Evolutionary conservation across 495 filamentous ascomycete species (phyloP), one percentile per base, ranked within the genome.

Genomic region (Neurospora sp.): DNA sequence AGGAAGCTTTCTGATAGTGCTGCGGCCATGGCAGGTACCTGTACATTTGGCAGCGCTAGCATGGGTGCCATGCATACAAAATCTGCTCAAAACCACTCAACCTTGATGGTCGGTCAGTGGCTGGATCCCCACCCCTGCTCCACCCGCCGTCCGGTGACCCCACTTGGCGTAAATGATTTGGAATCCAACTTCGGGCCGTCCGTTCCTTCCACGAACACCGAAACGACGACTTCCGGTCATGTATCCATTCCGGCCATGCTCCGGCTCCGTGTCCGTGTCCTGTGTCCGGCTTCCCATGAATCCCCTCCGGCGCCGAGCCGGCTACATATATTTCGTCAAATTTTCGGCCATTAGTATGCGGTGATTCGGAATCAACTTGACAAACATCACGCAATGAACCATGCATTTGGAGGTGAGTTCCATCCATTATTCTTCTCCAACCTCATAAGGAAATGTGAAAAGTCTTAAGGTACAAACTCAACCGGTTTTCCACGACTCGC

Each of bases 21-120:
- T 20, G 4, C 10, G 16, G 8, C n/a, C 12, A 37, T 44, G 42
- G 10, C 27, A 74, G 41, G 75, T 77, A 77, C 71, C 73, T 53
- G 17, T 76, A 74, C 76, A 3, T 72, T 75, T 4, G 1, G 5
- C 27, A 22, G 31, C 69, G 44, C 71, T 41, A 71, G 48, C 14
- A 10, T 44, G 59, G 44, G 40, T 48, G 6, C 5, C 27, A 22
- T 40, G 73, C 70, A 74, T 75, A 37, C 35, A 37, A 78, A 79
- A 78, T 73, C 53, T 78, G 77, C 78, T 79, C 78, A 79, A 79
- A 78, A 71, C 71, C 71, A 59, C 78, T 74, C 78, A 77, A 17
- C 20, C 69, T 61, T 61, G 53, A 27, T 61, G 53, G 53, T 61
- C 53, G 22, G 27, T 61, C 53, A 17, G 53, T 61, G 53, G 53